Percentiles rank a stretch among this genome's conserved stretches.
phyloP scores from a whole-genome alignment of 352 stramenopile species.

The Pythium plurisporium region DNA sequence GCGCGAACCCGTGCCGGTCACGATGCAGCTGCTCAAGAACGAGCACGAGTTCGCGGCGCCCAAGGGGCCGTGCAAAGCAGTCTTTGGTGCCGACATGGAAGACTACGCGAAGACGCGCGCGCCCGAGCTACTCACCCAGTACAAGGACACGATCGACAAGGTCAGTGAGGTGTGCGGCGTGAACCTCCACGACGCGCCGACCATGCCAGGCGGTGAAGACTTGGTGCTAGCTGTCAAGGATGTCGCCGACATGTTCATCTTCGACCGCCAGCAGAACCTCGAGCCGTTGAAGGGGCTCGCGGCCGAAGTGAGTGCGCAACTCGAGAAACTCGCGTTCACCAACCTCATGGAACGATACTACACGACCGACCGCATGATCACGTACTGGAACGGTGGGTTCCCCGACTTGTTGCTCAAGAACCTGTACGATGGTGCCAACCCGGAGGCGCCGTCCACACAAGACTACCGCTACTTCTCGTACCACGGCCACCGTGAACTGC shows the following conservation, averaged over 20 bases:
- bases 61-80: constrained; percentile 63
- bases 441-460: constrained; percentile 34
- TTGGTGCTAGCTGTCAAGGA: constrained; percentile 76
- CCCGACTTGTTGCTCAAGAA: constrained; percentile 58
- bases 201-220: constrained; percentile 58
- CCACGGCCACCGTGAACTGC: constrained; percentile 74
- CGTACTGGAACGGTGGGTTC: constrained; percentile 83
- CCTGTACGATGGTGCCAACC: constrained; percentile 45
- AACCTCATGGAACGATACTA: constrained; percentile 88
- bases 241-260: constrained; percentile 80
- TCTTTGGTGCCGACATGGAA: constrained; percentile 44
- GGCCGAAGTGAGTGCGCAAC: constrained; percentile 37
- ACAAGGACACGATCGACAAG: constrained; percentile 48
- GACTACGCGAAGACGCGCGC: constrained; percentile 54
- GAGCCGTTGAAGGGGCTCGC: constrained; percentile 48
- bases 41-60: constrained; percentile 83
- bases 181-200: constrained; percentile 49
- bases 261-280: constrained; percentile 68
- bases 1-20: constrained; percentile 74
- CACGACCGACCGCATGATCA: constrained; percentile 68
- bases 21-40: constrained; percentile 80
- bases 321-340: constrained; percentile 71
- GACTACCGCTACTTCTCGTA: constrained; percentile 81
- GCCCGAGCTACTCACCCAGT: constrained; percentile 50
- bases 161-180: constrained; percentile 60